Conservation (phyloP, 1,284 basidiomycete genomes). For the Trichosporon coremiiforme region DNA sequence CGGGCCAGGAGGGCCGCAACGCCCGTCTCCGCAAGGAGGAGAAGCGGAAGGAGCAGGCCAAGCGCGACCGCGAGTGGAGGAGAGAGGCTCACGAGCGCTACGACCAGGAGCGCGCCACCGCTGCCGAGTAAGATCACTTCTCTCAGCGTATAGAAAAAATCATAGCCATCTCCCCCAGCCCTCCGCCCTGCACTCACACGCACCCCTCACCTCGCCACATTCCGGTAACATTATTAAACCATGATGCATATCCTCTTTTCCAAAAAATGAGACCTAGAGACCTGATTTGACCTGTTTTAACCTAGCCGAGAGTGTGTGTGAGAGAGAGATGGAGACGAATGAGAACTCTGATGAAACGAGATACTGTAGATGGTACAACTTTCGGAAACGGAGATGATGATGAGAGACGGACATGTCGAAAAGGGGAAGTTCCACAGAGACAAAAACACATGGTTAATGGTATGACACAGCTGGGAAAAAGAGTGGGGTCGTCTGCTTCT, state of each 20-base stretch:
- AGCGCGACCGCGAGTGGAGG: slow-evolving; percentile 19
- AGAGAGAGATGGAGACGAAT: slow-evolving; percentile 4
- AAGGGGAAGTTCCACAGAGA: neutral
- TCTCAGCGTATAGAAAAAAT: neutral
- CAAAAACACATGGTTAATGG: neutral
- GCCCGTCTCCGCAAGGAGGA: slow-evolving; percentile 25
- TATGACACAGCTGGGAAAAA: neutral
- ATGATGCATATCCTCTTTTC: slow-evolving; percentile 20
- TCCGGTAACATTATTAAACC: slow-evolving; percentile 19
- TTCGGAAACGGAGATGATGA: neutral
- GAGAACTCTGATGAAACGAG: neutral
- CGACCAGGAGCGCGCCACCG: neutral
- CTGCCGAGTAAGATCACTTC: neutral
- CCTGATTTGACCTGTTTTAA: neutral
- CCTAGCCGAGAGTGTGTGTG: too few species aligned
- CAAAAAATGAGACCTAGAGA: neutral
- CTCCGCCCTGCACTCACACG: neutral
- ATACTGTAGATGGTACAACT: slow-evolving; percentile 14
- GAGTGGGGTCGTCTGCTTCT: slow-evolving; percentile 1
- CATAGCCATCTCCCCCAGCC: slow-evolving; percentile 1
- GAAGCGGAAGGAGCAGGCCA: slow-evolving; percentile 3
- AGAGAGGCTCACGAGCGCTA: slow-evolving; percentile 1
- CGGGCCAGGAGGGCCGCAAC: slow-evolving; percentile 74
- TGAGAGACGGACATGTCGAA: neutral
- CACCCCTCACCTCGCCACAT: slow-evolving; percentile 13